These are phyloP conservation scores for Coix lacrymajobi DNA, from an alignment of 176 grass and related monocot species.

Conservation along the genomic window DNA sequence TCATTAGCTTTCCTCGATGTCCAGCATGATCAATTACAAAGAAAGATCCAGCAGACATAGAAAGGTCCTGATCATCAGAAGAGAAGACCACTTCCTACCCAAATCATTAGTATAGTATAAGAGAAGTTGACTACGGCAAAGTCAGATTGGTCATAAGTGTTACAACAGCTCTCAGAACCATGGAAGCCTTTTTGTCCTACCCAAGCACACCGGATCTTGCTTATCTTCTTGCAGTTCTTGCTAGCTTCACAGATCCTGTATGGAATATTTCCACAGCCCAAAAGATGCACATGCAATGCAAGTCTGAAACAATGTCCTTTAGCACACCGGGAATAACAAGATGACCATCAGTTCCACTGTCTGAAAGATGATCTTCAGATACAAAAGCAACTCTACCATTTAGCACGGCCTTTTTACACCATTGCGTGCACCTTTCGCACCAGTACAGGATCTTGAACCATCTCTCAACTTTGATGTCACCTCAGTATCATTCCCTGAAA, in stretches of 20 bases:
- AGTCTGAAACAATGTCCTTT: conserved; percentile 53
- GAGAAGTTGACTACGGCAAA: conserved; percentile 84
- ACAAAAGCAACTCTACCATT: conserved; percentile 13
- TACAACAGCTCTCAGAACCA: not conserved
- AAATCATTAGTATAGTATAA: conserved; percentile 74
- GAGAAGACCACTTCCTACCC: conserved; percentile 63
- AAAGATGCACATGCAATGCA: conserved; percentile 53
- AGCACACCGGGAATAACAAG: conserved; percentile 76
- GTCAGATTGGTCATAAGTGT: conserved; percentile 43
- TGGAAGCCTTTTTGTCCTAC: conserved; percentile 44
- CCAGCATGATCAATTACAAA: conserved; percentile 80
- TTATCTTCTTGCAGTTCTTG: conserved; percentile 48
- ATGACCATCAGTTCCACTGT: conserved; percentile 17
- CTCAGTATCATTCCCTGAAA: conserved; percentile 32
- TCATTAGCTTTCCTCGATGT: conserved; percentile 61
- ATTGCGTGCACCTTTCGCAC: not conserved
- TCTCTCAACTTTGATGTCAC: conserved; percentile 42
- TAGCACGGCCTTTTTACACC: conserved; percentile 7
- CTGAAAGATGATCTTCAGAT: conserved; percentile 11
- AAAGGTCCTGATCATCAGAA: conserved; percentile 58
- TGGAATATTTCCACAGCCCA: conserved; percentile 75
- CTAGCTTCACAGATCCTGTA: conserved; percentile 61
- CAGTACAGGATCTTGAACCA: conserved; percentile 34
- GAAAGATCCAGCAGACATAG: conserved; percentile 64
- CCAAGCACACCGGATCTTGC: conserved; percentile 96